Base-by-base conservation (phyloP, 1,139 yeast genomes). In the Kluyveromyces sp. region DNA sequence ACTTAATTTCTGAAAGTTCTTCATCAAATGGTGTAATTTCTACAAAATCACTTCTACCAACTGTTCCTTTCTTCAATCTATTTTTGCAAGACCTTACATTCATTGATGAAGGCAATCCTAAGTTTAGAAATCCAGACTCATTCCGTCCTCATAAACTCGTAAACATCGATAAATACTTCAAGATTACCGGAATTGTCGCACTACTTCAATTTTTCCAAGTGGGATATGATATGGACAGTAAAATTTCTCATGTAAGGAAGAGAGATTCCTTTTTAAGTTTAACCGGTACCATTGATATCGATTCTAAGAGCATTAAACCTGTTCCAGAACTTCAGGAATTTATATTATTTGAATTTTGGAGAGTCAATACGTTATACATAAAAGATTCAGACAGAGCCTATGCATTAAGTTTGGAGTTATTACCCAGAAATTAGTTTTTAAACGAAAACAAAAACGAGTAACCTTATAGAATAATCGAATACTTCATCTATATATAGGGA, bases 11-110 rank as follows among this genome's bases (percentile, higher is more conserved):
- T 15, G 52, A 50, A 60, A 32, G 32, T 8, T 43, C 37, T 31
- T 34, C 49, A 8, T 26, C 41, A 1, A 36, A 46, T 26, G 70
- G 68, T 3, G 67, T 62, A 25, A 34, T 41, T 4, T 68, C 77
- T 15, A 71, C 74, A 42, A 83, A 78, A 41, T 74, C 78, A 51
- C 67, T 74, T 39, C 69, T 81, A 27, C 94, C 96, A 0, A 78
- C 83, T 41, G 92, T 89, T 27, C 97, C 97, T 4, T 90, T 87
- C 63, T 74, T 89, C 51, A 88, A 94, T 37, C 69, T 89, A 48
- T 87, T 85, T 61, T 70, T 89, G 43, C 95, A 88, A 60, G 97
- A 90, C 64, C 70, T 90, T 58, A 88, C 95, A 0, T 86, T 89
- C 67, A 81, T 88, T 28, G 80, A 82, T 43, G 97, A 90, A 58